A percentile compares a stretch with the other conserved stretches of the same genome.
Evolutionary conservation across 257 asterid genomes (phyloP).

Genomic region (Primulina tabacum): DNA sequence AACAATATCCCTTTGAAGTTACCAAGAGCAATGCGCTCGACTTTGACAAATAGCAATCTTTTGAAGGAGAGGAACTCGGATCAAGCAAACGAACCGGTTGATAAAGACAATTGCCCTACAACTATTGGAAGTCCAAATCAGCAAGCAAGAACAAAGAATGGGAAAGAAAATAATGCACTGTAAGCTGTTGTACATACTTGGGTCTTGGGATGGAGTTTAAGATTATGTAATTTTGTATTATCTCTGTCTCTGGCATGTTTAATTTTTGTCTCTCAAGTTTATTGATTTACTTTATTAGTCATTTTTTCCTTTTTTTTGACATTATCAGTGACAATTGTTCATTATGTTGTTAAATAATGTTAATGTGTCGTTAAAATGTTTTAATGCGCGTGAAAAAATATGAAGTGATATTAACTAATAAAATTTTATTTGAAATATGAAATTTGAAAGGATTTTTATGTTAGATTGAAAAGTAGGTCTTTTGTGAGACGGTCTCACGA

Average conservation of each 20-base stretch:
- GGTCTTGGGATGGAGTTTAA: not conserved
- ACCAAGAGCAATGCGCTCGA: conserved; percentile 71
- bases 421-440: too few species aligned
- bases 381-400: too few species aligned
- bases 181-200: conserved; percentile 7
- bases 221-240: not conserved
- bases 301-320: not conserved
- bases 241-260: not conserved
- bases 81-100: conserved; percentile 33
- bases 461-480: too few species aligned
- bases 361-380: not conserved
- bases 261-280: too few species aligned
- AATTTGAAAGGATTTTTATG: too few species aligned
- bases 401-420: too few species aligned
- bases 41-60: conserved; percentile 45
- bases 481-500: too few species aligned
- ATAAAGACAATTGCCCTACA: conserved; percentile 31
- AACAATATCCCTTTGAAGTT: conserved; percentile 55
- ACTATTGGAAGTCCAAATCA: conserved; percentile 43
- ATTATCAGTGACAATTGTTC: not conserved
- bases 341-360: not conserved
- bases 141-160: conserved; percentile 36
- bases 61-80: conserved; percentile 67
- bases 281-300: not conserved
- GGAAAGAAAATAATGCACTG: conserved; percentile 59